Base-by-base conservation (phyloP, 768 basidiomycete species). In the Boletus tylopilopsis region DNA sequence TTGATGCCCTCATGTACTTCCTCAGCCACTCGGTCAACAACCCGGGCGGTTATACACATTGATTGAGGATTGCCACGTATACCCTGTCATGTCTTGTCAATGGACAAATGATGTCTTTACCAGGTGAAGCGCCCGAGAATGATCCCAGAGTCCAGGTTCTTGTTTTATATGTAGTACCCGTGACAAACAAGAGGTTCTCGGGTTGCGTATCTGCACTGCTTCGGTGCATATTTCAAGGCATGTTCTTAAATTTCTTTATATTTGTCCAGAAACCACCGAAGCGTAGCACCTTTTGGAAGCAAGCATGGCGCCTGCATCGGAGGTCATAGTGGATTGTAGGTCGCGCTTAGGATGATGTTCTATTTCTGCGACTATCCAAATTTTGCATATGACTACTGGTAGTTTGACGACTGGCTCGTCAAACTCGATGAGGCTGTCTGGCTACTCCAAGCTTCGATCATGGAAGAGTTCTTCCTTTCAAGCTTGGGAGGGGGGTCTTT, bases 401-500 rank as follows among this genome's bases (percentile, higher is more conserved):
- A 5, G 19, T 36, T 21, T 19, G 35, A 18, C 18, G 18, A 13
- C 35, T 11, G 16, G 39, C 5, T 40, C 18, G 32, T 6, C 5
- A 19, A 37, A 22, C 8, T 25, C 12, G 37, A 47, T 37, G 23
- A 29, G 21, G 3, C 29, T 2, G 13, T 38, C 21, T 21, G 21
- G 11, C 37, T 36, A 36, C 34, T 35, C 19, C 18, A 25, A 5
- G n/a, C 29, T 32, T 9, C 22, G 5, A 18, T 33, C 15, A n/a
- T 23, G 33, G 62, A 44, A 11, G 10, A 35, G 34, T 18, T 35
- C 19, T 35, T 35, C 18, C 10, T 19, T 19, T n/a, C n/a, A n/a
- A n/a, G n/a, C 23, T 69, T 50, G 35, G 51, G 51, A n/a, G 53
- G 47, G 40, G 65, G 55, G 11, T 64, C 27, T 29, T 29, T 29